Evolutionary conservation across 352 stramenopile species (phyloP).

Genomic region (Aphanomyces invadans): DNA sequence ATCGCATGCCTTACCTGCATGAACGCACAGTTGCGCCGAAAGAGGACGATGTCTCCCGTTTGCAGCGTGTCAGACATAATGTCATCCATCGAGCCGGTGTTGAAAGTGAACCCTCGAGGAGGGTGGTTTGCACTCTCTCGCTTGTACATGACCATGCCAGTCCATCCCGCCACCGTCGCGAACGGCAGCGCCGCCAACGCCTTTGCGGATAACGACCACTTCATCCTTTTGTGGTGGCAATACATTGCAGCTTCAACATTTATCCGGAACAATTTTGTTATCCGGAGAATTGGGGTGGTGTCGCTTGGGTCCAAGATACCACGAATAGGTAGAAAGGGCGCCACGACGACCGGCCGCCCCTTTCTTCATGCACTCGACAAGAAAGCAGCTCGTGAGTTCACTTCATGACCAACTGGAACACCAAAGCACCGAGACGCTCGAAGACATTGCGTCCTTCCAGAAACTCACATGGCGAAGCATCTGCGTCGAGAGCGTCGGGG

Average conservation of each 20-base stretch:
- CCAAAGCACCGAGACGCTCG: slow-evolving; percentile 1
- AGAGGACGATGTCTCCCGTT: slow-evolving; percentile 75
- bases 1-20: slow-evolving; percentile 33
- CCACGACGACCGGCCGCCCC: background rate
- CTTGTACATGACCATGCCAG: slow-evolving; percentile 47
- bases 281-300: background rate
- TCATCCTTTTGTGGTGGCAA: slow-evolving; percentile 10
- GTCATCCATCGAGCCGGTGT: slow-evolving; percentile 77
- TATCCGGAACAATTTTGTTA: background rate
- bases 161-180: slow-evolving; percentile 51
- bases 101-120: slow-evolving; percentile 46
- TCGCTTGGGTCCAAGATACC: too few species aligned
- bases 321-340: background rate
- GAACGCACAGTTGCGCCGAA: slow-evolving; percentile 59
- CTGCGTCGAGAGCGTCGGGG: background rate
- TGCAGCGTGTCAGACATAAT: slow-evolving; percentile 81
- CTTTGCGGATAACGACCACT: slow-evolving; percentile 28
- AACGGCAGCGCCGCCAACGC: slow-evolving; percentile 55
- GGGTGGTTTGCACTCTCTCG: slow-evolving; percentile 42
- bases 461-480: slow-evolving; percentile 5
- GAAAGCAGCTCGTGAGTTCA: background rate
- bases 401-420: background rate
- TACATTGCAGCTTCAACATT: background rate
- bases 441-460: slow-evolving; percentile 5
- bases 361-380: background rate